phyloP scores from a whole-genome alignment of 129 eudicot genomes.

The Kitagawia praeruptora region DNA sequence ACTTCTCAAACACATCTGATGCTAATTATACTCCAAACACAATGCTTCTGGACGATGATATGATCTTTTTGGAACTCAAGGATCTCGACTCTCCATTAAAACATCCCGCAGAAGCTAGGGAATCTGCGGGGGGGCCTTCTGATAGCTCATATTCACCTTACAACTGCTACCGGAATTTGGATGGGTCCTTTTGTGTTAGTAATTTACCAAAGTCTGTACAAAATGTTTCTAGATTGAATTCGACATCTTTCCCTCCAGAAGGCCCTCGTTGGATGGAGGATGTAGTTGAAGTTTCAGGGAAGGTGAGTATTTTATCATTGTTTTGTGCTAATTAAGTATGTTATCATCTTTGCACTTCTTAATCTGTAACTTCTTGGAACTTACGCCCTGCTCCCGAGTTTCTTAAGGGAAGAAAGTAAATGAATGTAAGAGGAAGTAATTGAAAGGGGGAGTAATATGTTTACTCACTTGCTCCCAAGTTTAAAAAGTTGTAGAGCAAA shows the following conservation, averaged over 20 bases:
- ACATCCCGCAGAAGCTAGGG: conserved; percentile 10
- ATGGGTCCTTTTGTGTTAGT: background rate
- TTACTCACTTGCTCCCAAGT: too few relatives aligned
- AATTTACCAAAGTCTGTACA: conserved; percentile 8
- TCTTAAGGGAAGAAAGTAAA: too few relatives aligned
- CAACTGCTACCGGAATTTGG: background rate
- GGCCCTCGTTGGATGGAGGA: background rate
- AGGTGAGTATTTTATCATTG: background rate
- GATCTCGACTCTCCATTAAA: conserved; percentile 27
- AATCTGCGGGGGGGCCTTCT: background rate
- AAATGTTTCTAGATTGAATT: background rate
- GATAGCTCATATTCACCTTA: conserved; percentile 2
- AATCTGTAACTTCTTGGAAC: background rate
- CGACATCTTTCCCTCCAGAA: background rate
- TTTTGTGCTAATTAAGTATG: background rate
- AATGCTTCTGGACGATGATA: conserved; percentile 9
- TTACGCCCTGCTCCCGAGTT: background rate
- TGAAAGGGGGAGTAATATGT: too few relatives aligned
- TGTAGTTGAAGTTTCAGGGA: background rate
- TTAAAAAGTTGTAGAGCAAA: too few relatives aligned
- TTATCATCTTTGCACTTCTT: background rate
- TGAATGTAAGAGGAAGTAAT: too few relatives aligned
- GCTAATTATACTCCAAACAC: conserved; percentile 6
- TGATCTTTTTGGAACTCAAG: conserved; percentile 25
- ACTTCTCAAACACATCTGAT: conserved; percentile 11